Evolutionary conservation across 192 early-diverging fungal genomes (phyloP).

Genomic region (Podila epigama): DNA sequence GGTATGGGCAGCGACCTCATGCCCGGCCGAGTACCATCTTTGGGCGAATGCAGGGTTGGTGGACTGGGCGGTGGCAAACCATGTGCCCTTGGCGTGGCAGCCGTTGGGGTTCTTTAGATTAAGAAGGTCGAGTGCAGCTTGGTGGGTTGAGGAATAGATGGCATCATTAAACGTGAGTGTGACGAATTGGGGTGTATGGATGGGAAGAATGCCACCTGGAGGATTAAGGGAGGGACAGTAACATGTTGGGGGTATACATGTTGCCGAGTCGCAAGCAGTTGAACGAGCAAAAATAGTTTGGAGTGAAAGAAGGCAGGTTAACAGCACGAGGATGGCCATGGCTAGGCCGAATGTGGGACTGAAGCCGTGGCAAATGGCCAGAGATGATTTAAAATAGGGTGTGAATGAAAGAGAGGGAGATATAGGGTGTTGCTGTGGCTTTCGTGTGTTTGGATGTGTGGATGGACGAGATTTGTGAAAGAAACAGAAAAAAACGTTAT

Average conservation of each 20-base stretch:
- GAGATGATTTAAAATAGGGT: too few relatives aligned
- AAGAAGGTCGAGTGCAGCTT: neutral
- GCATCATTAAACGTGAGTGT: conserved; percentile 65
- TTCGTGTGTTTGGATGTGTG: too few relatives aligned
- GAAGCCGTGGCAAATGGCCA: neutral
- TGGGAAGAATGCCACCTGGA: conserved; percentile 42
- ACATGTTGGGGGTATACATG: conserved; percentile 52
- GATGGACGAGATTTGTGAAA: too few relatives aligned
- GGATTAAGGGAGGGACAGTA: conserved; percentile 46
- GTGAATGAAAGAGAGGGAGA: too few relatives aligned
- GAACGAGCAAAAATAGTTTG: neutral
- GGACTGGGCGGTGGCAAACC: conserved; percentile 60
- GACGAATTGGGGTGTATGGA: conserved; percentile 57
- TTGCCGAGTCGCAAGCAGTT: conserved; percentile 39
- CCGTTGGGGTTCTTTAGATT: conserved; percentile 8
- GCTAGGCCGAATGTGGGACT: neutral
- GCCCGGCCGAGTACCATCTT: conserved; percentile 58
- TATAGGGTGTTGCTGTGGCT: too few relatives aligned
- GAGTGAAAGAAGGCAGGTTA: neutral
- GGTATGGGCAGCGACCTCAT: conserved; percentile 65
- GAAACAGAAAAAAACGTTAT: too few relatives aligned
- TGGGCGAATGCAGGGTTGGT: conserved; percentile 62
- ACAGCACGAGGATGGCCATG: neutral
- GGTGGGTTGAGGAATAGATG: conserved; percentile 27
- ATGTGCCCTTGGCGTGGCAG: conserved; percentile 59